Base-by-base conservation (phyloP, 129 eudicot genomes). In the Flaveria brownii region DNA sequence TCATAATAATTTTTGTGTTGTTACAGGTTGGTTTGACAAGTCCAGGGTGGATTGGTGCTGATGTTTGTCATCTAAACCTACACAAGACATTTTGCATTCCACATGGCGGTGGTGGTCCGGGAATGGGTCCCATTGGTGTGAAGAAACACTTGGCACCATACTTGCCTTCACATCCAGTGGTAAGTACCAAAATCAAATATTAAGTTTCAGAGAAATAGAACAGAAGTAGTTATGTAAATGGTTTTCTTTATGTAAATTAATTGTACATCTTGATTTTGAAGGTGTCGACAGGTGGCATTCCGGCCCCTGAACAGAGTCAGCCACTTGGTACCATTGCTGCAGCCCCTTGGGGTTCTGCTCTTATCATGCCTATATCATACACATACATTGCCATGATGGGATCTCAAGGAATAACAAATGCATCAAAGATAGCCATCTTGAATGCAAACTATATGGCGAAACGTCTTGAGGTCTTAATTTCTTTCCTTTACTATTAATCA, bases 311-410 rank as follows among this genome's bases (percentile, higher is more conserved):
- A 6, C 45, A 72, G 82, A 9, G 60, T 41, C 47, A 89, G 77
- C 99, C 99, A 14, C 96, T 94, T 52, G 99, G 99, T 83, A 83
- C 94, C 41, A 94, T 94, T 51, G 82, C 99, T 26, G 99, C 99
- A 17, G 99, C 99, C 45, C 99, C 99, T 42, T 94, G 99, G 99
- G 99, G 99, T 39, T 94, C 99, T 26, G 97, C 99, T 6, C 96
- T 94, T 63, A 94, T 94, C 81, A 87, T 94, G 87, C 99, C 99
- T n/a, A 94, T 94, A 22, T 94, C 99, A 55, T 94, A 94, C 70
- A 89, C 99, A 70, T 94, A 94, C 92, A 94, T 94, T 76, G 90
- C 96, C 83, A 94, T 94, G 99, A 94, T 94, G 99, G 99, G 99
- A 18, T 94, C 99, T 15, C 75, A 81, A 75, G 99, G 99, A 49